These are phyloP conservation scores for Crucihimalaya himalaica DNA, from an alignment of 345 rosid genomes.

Conservation along the genomic window DNA sequence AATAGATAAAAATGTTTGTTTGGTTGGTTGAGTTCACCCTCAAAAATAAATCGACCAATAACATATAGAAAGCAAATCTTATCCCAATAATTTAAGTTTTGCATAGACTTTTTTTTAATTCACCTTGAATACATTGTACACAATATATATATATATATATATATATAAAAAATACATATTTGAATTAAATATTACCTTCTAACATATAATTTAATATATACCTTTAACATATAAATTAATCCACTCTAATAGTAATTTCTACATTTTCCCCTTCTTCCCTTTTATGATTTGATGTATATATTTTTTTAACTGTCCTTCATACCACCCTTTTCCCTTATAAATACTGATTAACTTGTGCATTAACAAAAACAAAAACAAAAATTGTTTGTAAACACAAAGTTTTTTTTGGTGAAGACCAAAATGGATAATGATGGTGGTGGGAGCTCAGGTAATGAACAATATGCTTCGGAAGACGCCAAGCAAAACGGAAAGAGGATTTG, in stretches of 20 bases:
- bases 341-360: not conserved
- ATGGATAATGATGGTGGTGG: slow-evolving; percentile 33
- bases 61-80: not conserved
- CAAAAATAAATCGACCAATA: not conserved
- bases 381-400: not conserved
- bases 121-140: slow-evolving; percentile 1
- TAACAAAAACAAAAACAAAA: not conserved
- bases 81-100: not conserved
- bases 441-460: slow-evolving; percentile 48
- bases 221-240: not conserved
- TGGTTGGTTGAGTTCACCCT: not conserved
- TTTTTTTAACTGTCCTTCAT: not conserved
- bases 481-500: slow-evolving; percentile 31
- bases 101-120: not conserved
- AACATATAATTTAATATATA: not conserved
- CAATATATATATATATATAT: not conserved
- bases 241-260: not conserved
- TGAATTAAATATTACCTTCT: not conserved
- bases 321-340: slow-evolving; percentile 14
- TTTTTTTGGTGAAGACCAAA: slow-evolving; percentile 1
- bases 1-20: not conserved
- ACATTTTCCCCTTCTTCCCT: not conserved
- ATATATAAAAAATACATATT: not conserved
- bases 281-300: not conserved
- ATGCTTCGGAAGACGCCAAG: slow-evolving; percentile 9